phyloP scores from a whole-genome alignment of 148 eudicot species.

The Chenopodium quinoa region DNA sequence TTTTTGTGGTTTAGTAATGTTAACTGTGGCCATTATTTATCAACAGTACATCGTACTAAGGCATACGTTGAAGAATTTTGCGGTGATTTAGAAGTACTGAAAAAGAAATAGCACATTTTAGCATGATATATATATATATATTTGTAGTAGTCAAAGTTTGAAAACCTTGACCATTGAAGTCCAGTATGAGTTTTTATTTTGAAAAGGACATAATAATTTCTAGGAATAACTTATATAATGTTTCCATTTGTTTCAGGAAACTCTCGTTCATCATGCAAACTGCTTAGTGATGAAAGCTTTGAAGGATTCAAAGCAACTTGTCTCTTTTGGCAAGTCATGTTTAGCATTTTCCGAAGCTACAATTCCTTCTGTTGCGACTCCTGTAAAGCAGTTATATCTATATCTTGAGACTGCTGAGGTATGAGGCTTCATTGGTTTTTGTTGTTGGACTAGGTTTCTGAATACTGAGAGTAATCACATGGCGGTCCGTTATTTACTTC shows the following conservation, averaged over 20 bases:
- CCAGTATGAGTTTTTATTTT: background rate
- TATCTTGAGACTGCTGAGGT: slow-evolving; percentile 83
- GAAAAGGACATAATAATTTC: background rate
- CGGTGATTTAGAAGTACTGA: background rate
- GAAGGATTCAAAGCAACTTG: slow-evolving; percentile 36
- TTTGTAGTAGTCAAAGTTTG: background rate
- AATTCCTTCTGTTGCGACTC: slow-evolving; percentile 58
- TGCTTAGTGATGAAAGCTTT: slow-evolving; percentile 45
- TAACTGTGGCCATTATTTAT: background rate
- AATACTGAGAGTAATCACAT: background rate
- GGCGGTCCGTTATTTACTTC: background rate
- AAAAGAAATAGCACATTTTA: background rate
- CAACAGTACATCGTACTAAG: background rate
- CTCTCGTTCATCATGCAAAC: slow-evolving; percentile 66
- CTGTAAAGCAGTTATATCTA: slow-evolving; percentile 50
- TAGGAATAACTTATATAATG: background rate
- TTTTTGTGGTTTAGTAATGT: background rate
- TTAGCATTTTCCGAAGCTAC: slow-evolving; percentile 73
- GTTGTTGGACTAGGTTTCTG: background rate
- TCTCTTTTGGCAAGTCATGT: slow-evolving; percentile 60
- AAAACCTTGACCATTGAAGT: background rate
- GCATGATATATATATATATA: background rate
- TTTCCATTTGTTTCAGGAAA: slow-evolving; percentile 46
- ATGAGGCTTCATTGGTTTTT: slow-evolving; percentile 1
- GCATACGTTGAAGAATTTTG: background rate